Evolutionary conservation across 176 grass and related monocot genomes (phyloP), one percentile per base, ranked within the genome.

Genomic region (Hsuehochloa calcarea): DNA sequence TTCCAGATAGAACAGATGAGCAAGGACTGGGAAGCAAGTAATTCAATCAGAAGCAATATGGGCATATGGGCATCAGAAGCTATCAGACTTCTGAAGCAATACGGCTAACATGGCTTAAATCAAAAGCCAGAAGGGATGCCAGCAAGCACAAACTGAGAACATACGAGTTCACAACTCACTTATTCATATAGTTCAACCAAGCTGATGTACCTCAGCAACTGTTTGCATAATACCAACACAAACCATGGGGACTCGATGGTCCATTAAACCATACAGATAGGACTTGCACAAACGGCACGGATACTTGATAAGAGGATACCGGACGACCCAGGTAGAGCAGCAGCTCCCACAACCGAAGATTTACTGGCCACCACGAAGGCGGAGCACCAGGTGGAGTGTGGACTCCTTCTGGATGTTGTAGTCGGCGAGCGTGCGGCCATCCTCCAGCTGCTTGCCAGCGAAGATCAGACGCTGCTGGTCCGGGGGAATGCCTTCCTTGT

Each of bases 321-420:
- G 4, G 47, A 50, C 1, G 14, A 67, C 43, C 6, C 63, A 70
- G 70, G 34, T 12, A 85, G 62, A 90, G 63, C 78, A 65, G 82
- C 68, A 69, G 55, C 14, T 86, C 16, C 0, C 10, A 51, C 22
- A 4, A n/a, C 9, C 0, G 7, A 50, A 2, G 27, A 44, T 3
- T 82, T 78, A 90, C 88, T 90, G 88, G 34, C 89, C 89, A 90
- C 89, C 89, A 1, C 88, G 88, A 11, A 90, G 88, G n/a, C 83
- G 88, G 10, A 94, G 89, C 23, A 92, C 92, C 10, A 94, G 76
- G 50, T 94, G 89, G 19, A 94, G 92, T 34, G 92, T 94, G 1
- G 81, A 86, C 58, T 94, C 93, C 81, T 92, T 94, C 50, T 95
- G 93, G 13, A 94, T 94, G 68, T 94, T 94, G 82, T 94, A 94